Evolutionary conservation across 2,329 filamentous ascomycete genomes (phyloP), one percentile per base, ranked within the genome.

Genomic region (Penicillium verrucosum): DNA sequence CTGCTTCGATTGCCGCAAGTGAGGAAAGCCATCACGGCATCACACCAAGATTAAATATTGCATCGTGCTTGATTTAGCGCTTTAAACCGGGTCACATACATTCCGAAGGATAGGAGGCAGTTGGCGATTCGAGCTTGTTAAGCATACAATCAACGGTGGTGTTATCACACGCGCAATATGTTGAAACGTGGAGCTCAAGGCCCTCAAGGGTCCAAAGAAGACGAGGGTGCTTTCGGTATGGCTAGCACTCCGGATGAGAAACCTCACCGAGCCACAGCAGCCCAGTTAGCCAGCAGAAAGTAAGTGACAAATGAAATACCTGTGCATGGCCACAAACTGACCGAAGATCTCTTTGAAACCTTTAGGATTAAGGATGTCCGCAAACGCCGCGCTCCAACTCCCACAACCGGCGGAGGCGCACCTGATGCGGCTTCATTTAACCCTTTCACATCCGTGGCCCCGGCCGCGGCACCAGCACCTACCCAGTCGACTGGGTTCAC

Each of bases 281-380:
- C 81, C 38, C 81, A 83, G 70, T 49, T 83, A 70, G 81, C 81
- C 32, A 73, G 70, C 58, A 77, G 81, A 73, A 83, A 79, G 81
- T 83, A 74, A 77, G 81, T 82, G 45, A 60, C 21, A 29, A 25
- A n/a, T 38, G 7, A 25, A 21, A 12, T 42, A 16, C 21, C 18
- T 12, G 29, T 16, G 27, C 21, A 23, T 18, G 40, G 36, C n/a
- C 40, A 54, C 11, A 29, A 30, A 36, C 57, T 57, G 23, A 59
- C 54, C 40, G 36, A 55, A 38, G 38, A 42, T 44, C 2, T 48
- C 11, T 34, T 44, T 36, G 18, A 34, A 21, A 29, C 25, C 30
- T 36, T 10, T 47, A 73, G 70, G 56, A 73, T 73, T 51, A 72
- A 70, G 55, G 60, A 67, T 11, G 54, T 69, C 14, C 59, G 61